phyloP scores from a whole-genome alignment of 176 grass and related monocot species.

The Bromus sterilis region DNA sequence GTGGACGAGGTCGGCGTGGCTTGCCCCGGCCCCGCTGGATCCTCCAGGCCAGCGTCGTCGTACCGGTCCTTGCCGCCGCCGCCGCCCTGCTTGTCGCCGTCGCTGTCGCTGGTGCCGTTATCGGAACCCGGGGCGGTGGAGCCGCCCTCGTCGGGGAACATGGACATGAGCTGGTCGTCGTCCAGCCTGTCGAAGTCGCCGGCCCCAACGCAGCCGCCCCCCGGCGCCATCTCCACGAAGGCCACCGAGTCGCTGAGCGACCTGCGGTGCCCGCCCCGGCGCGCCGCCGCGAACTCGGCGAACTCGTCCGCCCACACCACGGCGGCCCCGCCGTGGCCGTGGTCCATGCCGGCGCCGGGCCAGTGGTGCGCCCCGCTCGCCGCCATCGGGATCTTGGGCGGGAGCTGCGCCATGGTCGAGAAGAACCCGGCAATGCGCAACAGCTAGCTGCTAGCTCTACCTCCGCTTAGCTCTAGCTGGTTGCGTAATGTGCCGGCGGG shows the following conservation, averaged over 20 bases:
- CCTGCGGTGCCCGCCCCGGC: slow-evolving; percentile 62
- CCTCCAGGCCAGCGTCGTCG: slow-evolving; percentile 13
- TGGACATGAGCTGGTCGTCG: slow-evolving; percentile 96
- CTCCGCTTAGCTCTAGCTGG: background rate
- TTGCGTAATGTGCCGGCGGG: slow-evolving; percentile 23
- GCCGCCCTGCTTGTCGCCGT: slow-evolving; percentile 18
- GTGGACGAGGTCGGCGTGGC: background rate
- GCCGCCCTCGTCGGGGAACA: slow-evolving; percentile 72
- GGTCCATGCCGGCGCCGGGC: background rate
- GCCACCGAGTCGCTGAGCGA: slow-evolving; percentile 87
- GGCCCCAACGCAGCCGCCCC: background rate
- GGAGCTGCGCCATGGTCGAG: slow-evolving; percentile 40
- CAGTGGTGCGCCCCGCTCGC: slow-evolving; percentile 38
- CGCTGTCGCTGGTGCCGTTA: slow-evolving; percentile 35
- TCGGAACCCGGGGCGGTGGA: slow-evolving; percentile 23
- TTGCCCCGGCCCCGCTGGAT: background rate
- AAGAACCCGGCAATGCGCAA: background rate
- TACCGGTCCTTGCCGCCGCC: background rate
- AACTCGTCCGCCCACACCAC: slow-evolving; percentile 58
- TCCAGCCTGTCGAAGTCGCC: slow-evolving; percentile 85
- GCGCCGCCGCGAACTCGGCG: slow-evolving; percentile 73
- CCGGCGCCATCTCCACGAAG: slow-evolving; percentile 70
- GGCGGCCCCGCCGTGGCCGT: background rate
- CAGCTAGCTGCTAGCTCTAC: background rate
- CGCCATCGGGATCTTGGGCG: slow-evolving; percentile 40